phyloP scores from a whole-genome alignment of 495 filamentous ascomycete genomes.

The Talaromyces adpressus region DNA sequence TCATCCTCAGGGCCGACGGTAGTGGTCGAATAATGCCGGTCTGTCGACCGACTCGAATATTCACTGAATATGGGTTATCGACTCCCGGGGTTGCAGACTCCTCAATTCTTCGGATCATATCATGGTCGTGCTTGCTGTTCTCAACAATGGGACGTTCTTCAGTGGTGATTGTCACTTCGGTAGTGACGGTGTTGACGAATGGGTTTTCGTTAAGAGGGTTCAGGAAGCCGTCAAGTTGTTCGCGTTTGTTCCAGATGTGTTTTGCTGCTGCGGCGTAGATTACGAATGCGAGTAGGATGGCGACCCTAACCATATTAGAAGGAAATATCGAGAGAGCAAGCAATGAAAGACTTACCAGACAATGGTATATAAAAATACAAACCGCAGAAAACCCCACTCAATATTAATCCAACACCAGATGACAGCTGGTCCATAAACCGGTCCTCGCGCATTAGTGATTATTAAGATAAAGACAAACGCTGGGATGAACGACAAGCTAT shows the following conservation, averaged over 20 bases:
- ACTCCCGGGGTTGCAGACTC: neutral
- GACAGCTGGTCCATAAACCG: constrained; percentile 63
- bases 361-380: constrained; percentile 65
- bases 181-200: constrained; percentile 44
- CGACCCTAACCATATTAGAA: constrained; percentile 26
- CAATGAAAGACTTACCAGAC: constrained; percentile 49
- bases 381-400: constrained; percentile 58
- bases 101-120: neutral
- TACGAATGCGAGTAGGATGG: constrained; percentile 52
- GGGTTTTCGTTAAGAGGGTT: constrained; percentile 37
- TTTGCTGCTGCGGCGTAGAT: constrained; percentile 58
- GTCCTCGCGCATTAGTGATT: constrained; percentile 26
- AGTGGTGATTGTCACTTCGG: constrained; percentile 38
- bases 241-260: constrained; percentile 48
- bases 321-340: neutral
- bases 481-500: constrained; percentile 59
- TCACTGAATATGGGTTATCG: neutral
- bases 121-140: neutral
- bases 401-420: constrained; percentile 72
- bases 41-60: neutral
- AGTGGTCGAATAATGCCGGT: neutral
- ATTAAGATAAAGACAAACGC: constrained; percentile 55
- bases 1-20: constrained; percentile 12
- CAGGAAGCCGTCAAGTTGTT: constrained; percentile 26
- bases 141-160: constrained; percentile 14